A percentile compares a stretch with the other conserved stretches of the same genome.
Conservation (phyloP, 2,329 filamentous ascomycete species). For the Phyllosticta citriasiana region DNA sequence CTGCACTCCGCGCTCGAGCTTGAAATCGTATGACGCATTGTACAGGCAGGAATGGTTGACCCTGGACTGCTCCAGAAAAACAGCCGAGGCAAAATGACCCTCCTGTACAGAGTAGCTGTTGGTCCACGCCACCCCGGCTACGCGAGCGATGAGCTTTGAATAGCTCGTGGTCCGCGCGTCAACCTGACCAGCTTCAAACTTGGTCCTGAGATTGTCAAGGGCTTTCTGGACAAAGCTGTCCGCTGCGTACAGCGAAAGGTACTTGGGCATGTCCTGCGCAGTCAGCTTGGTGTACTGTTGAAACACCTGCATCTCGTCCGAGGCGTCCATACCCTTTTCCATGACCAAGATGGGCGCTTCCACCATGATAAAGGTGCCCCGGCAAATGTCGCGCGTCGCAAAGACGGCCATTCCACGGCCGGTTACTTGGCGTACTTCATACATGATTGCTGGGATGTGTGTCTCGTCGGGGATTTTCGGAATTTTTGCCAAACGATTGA, state of each 20-base stretch:
- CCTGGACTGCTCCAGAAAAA: background rate
- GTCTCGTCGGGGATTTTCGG: too few relatives aligned
- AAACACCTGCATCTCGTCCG: background rate
- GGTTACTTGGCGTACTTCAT: background rate
- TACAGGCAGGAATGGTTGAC: background rate
- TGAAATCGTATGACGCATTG: background rate
- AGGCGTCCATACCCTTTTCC: background rate
- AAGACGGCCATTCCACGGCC: background rate
- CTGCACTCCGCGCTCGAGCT: background rate
- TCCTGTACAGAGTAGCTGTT: background rate
- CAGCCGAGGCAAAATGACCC: background rate
- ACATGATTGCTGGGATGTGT: background rate
- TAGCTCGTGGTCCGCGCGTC: background rate
- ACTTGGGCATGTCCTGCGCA: background rate
- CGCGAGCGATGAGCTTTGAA: background rate
- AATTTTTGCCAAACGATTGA: too few relatives aligned
- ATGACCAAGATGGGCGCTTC: background rate
- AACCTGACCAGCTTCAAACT: background rate
- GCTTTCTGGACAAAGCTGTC: too few relatives aligned
- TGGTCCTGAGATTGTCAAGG: background rate
- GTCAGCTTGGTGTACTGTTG: background rate
- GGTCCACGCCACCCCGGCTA: background rate
- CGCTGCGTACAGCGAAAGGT: background rate
- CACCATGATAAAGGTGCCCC: background rate
- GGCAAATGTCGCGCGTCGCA: background rate